These are phyloP conservation scores for Seminavis robusta DNA, from an alignment of 108 stramenopile species.

Conservation along the genomic window DNA sequence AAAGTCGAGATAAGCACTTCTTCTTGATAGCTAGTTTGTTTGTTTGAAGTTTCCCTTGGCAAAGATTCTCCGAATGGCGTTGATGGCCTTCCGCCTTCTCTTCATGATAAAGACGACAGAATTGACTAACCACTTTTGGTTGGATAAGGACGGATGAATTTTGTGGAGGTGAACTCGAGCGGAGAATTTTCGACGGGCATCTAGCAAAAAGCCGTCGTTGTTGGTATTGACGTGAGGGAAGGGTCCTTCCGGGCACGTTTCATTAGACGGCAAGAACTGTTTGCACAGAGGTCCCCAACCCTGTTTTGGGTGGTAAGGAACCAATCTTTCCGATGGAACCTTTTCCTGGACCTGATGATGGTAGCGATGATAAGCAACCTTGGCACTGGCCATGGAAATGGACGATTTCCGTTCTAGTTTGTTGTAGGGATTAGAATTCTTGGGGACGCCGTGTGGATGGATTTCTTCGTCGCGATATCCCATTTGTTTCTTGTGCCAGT, in stretches of 20 bases:
- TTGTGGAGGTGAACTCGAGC: slow-evolving; percentile 1
- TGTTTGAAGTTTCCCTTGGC: no score
- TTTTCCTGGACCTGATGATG: neutral
- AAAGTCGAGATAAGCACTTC: no score
- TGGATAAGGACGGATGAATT: neutral
- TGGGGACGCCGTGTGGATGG: neutral
- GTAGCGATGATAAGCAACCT: slow-evolving; percentile 6
- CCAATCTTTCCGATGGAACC: neutral
- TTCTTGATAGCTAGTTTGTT: no score
- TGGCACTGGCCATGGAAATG: neutral
- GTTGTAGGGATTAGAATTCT: neutral
- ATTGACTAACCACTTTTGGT: neutral
- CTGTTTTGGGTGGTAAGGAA: neutral
- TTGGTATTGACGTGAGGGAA: slow-evolving; percentile 3
- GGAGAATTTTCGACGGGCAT: neutral
- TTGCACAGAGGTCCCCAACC: slow-evolving; percentile 7
- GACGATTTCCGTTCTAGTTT: slow-evolving; percentile 1
- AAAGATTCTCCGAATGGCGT: no score
- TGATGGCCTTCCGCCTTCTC: no score
- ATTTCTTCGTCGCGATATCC: slow-evolving; percentile 6
- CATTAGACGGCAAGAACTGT: neutral
- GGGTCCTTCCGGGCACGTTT: neutral
- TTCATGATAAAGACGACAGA: no score
- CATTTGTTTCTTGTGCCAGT: slow-evolving; percentile 6
- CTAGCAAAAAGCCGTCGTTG: neutral